Evolutionary conservation across 2,329 filamentous ascomycete genomes (phyloP).

Genomic region (Colletotrichum cuscutae): DNA sequence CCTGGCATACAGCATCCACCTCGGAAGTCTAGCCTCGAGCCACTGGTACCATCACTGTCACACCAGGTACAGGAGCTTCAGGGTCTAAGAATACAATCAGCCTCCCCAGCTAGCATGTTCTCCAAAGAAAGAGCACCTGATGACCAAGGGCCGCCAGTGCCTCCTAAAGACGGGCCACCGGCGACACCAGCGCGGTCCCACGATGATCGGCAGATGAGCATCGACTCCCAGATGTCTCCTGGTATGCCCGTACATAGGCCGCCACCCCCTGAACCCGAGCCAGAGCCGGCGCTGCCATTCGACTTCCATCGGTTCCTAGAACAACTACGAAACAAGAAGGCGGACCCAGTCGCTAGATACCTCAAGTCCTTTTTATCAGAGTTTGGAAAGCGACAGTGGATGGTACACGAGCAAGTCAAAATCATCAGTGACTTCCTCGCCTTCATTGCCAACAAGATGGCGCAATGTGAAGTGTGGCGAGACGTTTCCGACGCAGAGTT

Average conservation of each 20-base stretch:
- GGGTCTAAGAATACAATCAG: constrained; percentile 48
- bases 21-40: constrained; percentile 87
- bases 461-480: constrained; percentile 94
- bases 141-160: constrained; percentile 66
- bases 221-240: constrained; percentile 57
- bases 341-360: constrained; percentile 97
- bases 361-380: constrained; percentile 93
- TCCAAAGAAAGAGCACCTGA: constrained; percentile 51
- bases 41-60: constrained; percentile 63
- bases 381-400: constrained; percentile 98
- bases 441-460: constrained; percentile 99
- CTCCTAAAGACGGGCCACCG: constrained; percentile 67
- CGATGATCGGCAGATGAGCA: constrained; percentile 48
- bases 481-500: constrained; percentile 97
- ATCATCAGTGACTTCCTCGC: constrained; percentile 96
- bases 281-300: constrained; percentile 88
- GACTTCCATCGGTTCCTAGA: constrained; percentile 98
- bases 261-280: constrained; percentile 78
- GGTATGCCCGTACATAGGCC: constrained; percentile 66
- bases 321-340: constrained; percentile 93
- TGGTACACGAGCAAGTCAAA: constrained; percentile 99
- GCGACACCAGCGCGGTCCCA: constrained; percentile 48
- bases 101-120: constrained; percentile 50
- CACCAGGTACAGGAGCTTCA: constrained; percentile 61
- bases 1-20: constrained; percentile 76